Percentiles rank a stretch among this genome's conserved stretches.
Conservation (phyloP, 768 basidiomycete genomes). For the Auricularia sp. region DNA sequence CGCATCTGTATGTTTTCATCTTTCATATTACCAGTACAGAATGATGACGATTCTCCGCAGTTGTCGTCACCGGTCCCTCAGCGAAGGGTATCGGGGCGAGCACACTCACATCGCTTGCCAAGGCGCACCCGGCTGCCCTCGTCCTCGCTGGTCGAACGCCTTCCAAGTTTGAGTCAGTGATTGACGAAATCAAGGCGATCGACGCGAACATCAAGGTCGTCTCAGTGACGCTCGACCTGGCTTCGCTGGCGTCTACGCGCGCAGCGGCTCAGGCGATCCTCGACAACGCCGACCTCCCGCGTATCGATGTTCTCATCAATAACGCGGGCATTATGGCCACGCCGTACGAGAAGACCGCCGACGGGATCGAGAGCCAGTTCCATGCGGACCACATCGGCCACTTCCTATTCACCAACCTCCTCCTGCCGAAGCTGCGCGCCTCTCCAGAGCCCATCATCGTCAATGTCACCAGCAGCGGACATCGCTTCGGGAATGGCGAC, state of each 20-base stretch:
- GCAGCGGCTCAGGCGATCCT: constrained; percentile 5
- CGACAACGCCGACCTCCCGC: constrained; percentile 1
- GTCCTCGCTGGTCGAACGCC: neutral
- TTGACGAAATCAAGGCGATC: constrained; percentile 54
- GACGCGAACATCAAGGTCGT: neutral
- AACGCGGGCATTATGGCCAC: constrained; percentile 6
- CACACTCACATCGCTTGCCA: neutral
- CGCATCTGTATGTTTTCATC: neutral
- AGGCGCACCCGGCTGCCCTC: neutral
- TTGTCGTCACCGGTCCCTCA: neutral
- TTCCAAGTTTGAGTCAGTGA: constrained; percentile 35
- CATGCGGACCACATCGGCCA: neutral
- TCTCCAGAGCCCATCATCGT: neutral
- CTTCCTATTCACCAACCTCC: constrained; percentile 3
- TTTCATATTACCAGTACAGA: neutral
- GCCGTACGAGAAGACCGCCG: neutral
- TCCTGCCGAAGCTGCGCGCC: neutral
- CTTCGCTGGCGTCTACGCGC: constrained; percentile 2
- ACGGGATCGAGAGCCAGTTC: neutral
- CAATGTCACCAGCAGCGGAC: neutral
- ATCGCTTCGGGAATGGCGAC: neutral
- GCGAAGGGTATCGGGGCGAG: neutral
- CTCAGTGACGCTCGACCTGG: constrained; percentile 3
- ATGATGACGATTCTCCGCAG: neutral
- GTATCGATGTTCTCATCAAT: constrained; percentile 6